Conservation (phyloP, 352 stramenopile species). For the Globisporangium canariense region DNA sequence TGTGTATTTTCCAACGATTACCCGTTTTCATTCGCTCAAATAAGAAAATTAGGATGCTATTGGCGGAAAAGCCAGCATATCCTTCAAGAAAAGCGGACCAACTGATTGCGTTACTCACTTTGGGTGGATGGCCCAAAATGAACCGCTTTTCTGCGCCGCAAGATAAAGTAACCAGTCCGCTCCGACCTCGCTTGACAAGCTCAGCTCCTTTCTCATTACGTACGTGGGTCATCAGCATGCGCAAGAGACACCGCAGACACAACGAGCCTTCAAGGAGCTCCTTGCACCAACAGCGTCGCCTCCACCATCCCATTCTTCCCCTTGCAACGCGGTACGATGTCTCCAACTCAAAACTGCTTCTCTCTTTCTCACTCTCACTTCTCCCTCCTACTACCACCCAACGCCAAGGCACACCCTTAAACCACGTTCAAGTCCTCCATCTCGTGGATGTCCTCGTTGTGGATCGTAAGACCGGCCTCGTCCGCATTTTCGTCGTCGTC, state of each 20-base stretch:
- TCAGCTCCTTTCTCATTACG: not conserved
- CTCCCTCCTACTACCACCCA: not conserved
- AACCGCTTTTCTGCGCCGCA: too few species aligned
- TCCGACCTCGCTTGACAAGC: not conserved
- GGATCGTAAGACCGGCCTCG: conserved; percentile 42
- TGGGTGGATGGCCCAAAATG: not conserved
- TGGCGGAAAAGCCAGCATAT: conserved; percentile 3
- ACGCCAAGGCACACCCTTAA: not conserved
- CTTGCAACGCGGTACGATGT: not conserved
- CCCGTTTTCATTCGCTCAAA: not conserved
- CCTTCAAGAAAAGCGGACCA: conserved; percentile 8
- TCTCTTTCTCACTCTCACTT: not conserved
- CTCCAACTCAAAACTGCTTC: not conserved
- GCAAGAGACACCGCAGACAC: not conserved
- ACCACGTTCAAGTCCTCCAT: not conserved
- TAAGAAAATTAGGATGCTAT: not conserved
- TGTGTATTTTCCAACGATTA: not conserved
- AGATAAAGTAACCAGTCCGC: too few species aligned
- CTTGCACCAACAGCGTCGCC: not conserved
- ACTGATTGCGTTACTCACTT: conserved; percentile 10
- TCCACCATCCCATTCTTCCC: not conserved
- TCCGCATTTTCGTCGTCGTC: conserved; percentile 33
- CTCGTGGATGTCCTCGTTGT: conserved; percentile 51
- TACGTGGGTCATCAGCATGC: not conserved
- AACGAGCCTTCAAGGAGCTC: not conserved